Evolutionary conservation across 352 stramenopile genomes (phyloP), one percentile per base, ranked within the genome.

Genomic region (Globisporangium uncinulatum): DNA sequence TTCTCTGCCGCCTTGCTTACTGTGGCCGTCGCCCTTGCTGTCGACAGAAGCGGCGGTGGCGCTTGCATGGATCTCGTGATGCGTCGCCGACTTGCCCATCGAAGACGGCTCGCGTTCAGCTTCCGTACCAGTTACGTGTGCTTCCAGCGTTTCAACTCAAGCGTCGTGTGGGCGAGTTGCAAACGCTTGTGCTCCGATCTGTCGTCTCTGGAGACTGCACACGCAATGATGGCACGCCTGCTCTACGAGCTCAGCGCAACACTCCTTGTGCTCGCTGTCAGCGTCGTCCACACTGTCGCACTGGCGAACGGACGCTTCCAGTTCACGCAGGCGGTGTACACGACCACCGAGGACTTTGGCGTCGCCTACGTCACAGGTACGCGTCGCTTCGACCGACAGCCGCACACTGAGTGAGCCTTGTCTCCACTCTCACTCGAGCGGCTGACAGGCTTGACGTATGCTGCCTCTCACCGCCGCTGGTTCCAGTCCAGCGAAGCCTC

Each of bases 311-410:
- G 80, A 5, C 66, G 80, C 13, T 74, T 89, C 63, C 80, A 89
- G 55, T 91, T 91, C 41, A 52, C 60, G 8, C 66, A 85, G 50
- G 47, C 70, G 7, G n/a, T 70, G 11, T 91, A 87, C 56, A 69
- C 61, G 24, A 86, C 78, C 20, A 81, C 72, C 0, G 62, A 79
- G 51, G 76, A 87, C 44, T 87, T 89, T 60, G 80, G 80, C 17
- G 76, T 91, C 36, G 80, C 78, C 0, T 76, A 80, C 19, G 62
- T 86, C 39, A 76, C 74, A 14, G 70, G 72, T 79, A 57, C 36
- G 15, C 31, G 34, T 19, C 55, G 2, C 21, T 46, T 6, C 34
- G 43, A 21, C 36, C 43, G 11, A 14, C 48, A 10, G 13, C 17
- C 6, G 24, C 15, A 5, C 24, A 29, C 24, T 4, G 24, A 29